Conservation (phyloP, 352 stramenopile species). For the Phytophthora pinifolia region DNA sequence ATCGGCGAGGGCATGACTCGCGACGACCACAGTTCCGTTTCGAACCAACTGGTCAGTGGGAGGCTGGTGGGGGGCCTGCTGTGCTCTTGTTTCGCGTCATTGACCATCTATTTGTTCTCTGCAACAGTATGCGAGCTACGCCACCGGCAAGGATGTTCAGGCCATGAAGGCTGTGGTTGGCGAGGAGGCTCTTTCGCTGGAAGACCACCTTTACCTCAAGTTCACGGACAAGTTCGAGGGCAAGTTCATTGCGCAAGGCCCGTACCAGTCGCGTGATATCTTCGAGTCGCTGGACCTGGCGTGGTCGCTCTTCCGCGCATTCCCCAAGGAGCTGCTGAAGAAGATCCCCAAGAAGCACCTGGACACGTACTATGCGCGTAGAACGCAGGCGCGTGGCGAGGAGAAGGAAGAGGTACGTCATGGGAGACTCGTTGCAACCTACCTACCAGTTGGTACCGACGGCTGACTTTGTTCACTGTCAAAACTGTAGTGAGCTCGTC, state of each 20-base stretch:
- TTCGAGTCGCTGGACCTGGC: conserved; percentile 98
- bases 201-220: conserved; percentile 99
- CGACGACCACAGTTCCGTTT: conserved; percentile 98
- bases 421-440: background rate
- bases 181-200: conserved; percentile 98
- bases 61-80: background rate
- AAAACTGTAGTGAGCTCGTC: conserved; percentile 9
- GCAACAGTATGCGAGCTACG: conserved; percentile 81
- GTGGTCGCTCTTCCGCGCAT: conserved; percentile 98
- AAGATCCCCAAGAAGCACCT: conserved; percentile 99
- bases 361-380: conserved; percentile 96
- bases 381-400: conserved; percentile 83
- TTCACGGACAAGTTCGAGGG: conserved; percentile 99
- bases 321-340: conserved; percentile 99
- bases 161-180: conserved; percentile 99
- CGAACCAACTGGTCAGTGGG: conserved; percentile 97
- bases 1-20: conserved; percentile 99
- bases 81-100: background rate
- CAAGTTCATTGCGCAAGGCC: conserved; percentile 98
- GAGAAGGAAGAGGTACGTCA: conserved; percentile 74
- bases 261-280: conserved; percentile 98
- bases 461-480: conserved; percentile 11
- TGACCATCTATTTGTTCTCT: conserved; percentile 10
- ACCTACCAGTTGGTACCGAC: background rate
- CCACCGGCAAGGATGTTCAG: conserved; percentile 97